A percentile compares a stretch with the other conserved stretches of the same genome.
These are phyloP conservation scores for Cardamine occulta DNA, from an alignment of 345 rosid genomes.

Conservation along the genomic window DNA sequence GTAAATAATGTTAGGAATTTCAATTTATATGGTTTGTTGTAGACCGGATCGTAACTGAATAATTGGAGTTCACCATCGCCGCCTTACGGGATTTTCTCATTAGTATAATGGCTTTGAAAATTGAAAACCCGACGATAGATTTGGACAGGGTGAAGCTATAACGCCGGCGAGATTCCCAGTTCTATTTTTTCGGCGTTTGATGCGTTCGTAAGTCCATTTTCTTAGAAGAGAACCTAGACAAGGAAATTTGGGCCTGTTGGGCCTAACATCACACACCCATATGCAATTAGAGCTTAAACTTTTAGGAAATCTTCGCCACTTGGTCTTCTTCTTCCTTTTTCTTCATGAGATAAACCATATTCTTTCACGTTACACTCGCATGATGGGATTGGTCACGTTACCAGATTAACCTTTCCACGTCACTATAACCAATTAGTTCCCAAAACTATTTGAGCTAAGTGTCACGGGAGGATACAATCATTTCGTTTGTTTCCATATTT, in stretches of 20 bases:
- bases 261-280: neutral
- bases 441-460: neutral
- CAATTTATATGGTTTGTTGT: neutral
- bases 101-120: neutral
- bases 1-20: neutral
- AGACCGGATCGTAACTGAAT: neutral
- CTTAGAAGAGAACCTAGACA: neutral
- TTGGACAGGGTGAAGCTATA: neutral
- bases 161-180: neutral
- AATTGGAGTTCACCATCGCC: neutral
- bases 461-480: conserved; percentile 37
- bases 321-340: neutral
- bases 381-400: neutral
- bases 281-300: neutral
- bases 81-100: neutral
- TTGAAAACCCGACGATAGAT: neutral
- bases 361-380: conserved; percentile 36
- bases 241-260: conserved; percentile 1
- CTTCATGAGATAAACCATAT: neutral
- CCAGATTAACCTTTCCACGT: too few species aligned
- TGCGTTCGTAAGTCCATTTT: neutral
- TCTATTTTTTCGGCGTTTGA: neutral
- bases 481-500: conserved; percentile 31
- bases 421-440: neutral
- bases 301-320: neutral